Conservation (phyloP, 371 early-diverging fungal genomes). For the Coemansia sp. region DNA sequence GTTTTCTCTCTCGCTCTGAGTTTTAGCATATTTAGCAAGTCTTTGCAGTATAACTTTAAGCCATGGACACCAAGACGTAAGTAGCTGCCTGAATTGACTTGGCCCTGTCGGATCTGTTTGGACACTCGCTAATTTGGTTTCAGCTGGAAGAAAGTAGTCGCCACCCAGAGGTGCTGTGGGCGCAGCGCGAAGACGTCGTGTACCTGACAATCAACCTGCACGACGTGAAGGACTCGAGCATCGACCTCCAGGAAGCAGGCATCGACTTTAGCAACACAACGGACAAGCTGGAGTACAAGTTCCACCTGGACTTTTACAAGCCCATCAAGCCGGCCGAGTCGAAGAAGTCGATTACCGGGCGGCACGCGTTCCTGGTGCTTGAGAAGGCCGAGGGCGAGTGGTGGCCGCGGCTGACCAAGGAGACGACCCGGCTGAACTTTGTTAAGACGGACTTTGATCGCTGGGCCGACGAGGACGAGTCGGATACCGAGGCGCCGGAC, state of each 20-base stretch:
- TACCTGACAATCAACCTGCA: slow-evolving; percentile 83
- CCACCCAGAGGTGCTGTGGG: slow-evolving; percentile 84
- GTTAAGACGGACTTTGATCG: slow-evolving; percentile 88
- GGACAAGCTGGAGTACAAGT: slow-evolving; percentile 69
- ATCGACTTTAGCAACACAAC: slow-evolving; percentile 56
- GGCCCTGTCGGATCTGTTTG: too few species aligned
- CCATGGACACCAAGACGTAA: too few species aligned
- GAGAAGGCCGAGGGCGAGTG: slow-evolving; percentile 69
- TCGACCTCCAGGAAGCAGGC: slow-evolving; percentile 62
- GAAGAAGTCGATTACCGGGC: slow-evolving; percentile 64
- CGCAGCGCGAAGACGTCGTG: slow-evolving; percentile 79
- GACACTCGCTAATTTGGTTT: too few species aligned
- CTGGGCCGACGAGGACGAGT: slow-evolving; percentile 94
- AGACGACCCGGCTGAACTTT: slow-evolving; percentile 66
- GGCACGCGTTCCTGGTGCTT: slow-evolving; percentile 64
- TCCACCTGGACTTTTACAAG: slow-evolving; percentile 72
- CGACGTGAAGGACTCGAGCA: slow-evolving; percentile 66
- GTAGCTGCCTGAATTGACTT: too few species aligned
- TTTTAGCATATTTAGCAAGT: too few species aligned
- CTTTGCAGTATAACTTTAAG: too few species aligned
- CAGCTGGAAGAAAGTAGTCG: slow-evolving; percentile 19
- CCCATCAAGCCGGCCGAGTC: slow-evolving; percentile 75
- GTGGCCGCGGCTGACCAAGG: slow-evolving; percentile 88
- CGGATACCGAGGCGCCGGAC: slow-evolving; percentile 68
- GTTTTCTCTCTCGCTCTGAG: too few species aligned